Evolutionary conservation across 2,329 filamentous ascomycete species (phyloP).

Genomic region (Sphaerulina musiva): DNA sequence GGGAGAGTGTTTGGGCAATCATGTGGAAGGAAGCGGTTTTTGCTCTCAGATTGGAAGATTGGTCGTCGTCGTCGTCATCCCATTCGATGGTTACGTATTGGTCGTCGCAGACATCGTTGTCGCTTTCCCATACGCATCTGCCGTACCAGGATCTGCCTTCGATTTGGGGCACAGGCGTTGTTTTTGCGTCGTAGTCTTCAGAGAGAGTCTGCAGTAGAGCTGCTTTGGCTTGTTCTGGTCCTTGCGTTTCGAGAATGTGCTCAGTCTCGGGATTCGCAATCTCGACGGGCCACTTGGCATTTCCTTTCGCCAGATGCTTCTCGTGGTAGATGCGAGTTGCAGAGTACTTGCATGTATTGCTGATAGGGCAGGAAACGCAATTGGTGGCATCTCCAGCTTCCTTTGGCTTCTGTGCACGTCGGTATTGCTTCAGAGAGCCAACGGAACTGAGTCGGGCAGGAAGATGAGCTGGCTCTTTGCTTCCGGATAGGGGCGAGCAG

Average conservation of each 20-base stretch:
- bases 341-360: conserved; percentile 73
- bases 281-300: conserved; percentile 73
- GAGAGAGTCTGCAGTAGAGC: conserved; percentile 45
- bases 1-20: conserved; percentile 80
- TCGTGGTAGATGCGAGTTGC: conserved; percentile 77
- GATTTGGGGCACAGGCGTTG: conserved; percentile 46
- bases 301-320: conserved; percentile 58
- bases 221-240: conserved; percentile 45
- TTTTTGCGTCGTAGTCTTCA: conserved; percentile 52
- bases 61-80: conserved; percentile 51
- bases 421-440: conserved; percentile 73
- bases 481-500: conserved; percentile 55
- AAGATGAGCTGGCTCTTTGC: conserved; percentile 50
- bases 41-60: conserved; percentile 47
- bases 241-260: conserved; percentile 52
- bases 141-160: conserved; percentile 65
- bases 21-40: conserved; percentile 92
- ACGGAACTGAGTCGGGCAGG: conserved; percentile 68
- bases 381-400: conserved; percentile 74
- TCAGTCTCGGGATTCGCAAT: conserved; percentile 93
- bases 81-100: conserved; percentile 83
- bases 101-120: conserved; percentile 92
- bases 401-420: conserved; percentile 65
- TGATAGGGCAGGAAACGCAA: conserved; percentile 72
- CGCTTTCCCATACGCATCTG: conserved; percentile 86